These are phyloP conservation scores for Fusarium subglutinans DNA, from an alignment of 2,329 filamentous ascomycete genomes.

Conservation along the genomic window DNA sequence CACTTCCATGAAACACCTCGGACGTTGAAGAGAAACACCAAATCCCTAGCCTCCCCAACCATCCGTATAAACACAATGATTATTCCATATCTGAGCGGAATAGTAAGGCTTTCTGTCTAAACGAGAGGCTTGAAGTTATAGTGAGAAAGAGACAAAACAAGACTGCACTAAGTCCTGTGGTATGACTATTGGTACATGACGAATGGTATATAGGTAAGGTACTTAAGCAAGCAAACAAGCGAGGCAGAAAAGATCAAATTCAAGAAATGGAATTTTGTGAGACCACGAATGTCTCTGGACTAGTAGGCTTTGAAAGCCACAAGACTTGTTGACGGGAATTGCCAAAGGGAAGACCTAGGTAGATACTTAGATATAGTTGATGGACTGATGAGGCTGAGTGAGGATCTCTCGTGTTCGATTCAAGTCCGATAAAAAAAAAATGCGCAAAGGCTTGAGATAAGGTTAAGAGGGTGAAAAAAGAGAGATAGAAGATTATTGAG, in stretches of 20 bases:
- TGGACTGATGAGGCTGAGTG: neutral
- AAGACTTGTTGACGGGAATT: neutral
- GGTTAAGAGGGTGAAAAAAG: neutral
- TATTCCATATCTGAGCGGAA: constrained; percentile 13
- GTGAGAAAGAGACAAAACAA: constrained; percentile 10
- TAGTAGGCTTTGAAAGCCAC: neutral
- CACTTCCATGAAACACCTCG: neutral
- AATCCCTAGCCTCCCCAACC: neutral
- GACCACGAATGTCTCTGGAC: neutral
- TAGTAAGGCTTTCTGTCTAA: constrained; percentile 8
- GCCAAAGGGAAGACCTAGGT: constrained; percentile 11
- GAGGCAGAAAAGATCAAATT: neutral
- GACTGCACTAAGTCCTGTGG: constrained; percentile 7
- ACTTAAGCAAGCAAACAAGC: neutral
- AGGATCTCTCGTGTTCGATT: neutral
- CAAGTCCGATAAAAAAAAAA: neutral
- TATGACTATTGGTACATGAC: constrained; percentile 36
- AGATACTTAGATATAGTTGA: neutral
- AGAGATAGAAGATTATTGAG: neutral
- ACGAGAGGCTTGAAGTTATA: constrained; percentile 6
- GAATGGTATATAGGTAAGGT: constrained; percentile 33
- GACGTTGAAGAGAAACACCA: constrained; percentile 9
- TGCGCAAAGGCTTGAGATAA: constrained; percentile 1
- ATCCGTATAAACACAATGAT: constrained; percentile 26
- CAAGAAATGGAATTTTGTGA: neutral